Conservation (phyloP, 257 asterid species). For the Nicotiana undulata region DNA sequence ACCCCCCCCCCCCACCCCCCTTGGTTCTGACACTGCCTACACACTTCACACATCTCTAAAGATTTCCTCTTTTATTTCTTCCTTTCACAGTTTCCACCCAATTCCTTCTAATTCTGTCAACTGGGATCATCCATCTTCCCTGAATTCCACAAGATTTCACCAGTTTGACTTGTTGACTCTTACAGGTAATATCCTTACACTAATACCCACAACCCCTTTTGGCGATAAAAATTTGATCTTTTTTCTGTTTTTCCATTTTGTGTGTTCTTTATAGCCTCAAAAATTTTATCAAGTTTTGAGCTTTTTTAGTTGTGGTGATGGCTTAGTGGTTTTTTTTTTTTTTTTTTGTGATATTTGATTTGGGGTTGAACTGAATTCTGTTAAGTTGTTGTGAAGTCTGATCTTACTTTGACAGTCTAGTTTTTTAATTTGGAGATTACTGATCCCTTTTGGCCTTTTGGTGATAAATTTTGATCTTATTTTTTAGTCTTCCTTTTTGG, state of each 20-base stretch:
- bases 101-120: neutral
- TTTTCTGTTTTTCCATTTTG: neutral
- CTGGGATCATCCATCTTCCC: neutral
- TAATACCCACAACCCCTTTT: neutral
- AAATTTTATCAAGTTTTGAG: neutral
- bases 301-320: neutral
- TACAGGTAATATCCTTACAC: neutral
- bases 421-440: no score
- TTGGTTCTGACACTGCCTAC: neutral
- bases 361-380: neutral
- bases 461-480: neutral
- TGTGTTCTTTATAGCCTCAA: neutral
- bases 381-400: neutral
- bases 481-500: neutral
- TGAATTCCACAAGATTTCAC: neutral
- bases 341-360: neutral
- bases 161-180: neutral
- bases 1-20: no score
- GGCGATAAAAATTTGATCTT: neutral
- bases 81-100: neutral
- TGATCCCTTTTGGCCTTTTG: neutral
- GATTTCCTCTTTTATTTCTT: neutral
- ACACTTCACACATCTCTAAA: constrained; percentile 6
- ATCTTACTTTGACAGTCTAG: neutral
- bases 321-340: neutral